phyloP scores from a whole-genome alignment of 2,329 filamentous ascomycete genomes.

The Botrytis medusae region DNA sequence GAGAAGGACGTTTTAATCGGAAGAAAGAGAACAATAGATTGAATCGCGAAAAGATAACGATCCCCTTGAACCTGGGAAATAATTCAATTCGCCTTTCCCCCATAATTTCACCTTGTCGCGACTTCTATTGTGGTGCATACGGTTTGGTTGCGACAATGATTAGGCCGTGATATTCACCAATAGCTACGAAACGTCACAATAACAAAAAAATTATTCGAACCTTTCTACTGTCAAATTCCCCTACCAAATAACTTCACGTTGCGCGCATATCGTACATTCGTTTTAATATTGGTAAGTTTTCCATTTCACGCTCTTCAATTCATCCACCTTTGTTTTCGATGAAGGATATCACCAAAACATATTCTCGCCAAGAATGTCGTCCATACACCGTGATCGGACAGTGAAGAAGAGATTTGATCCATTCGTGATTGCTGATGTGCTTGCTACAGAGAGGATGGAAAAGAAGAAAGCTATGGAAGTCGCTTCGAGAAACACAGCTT shows the following conservation, averaged over 20 bases:
- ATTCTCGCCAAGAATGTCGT: not conserved
- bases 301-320: not conserved
- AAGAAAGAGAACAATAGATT: not conserved
- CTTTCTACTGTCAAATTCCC: conserved; percentile 6
- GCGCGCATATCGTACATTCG: not conserved
- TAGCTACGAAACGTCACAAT: conserved; percentile 23
- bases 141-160: conserved; percentile 34
- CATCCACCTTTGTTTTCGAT: not conserved
- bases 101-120: conserved; percentile 12
- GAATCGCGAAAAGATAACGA: not conserved
- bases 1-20: not conserved
- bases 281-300: not conserved
- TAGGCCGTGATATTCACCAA: conserved; percentile 31
- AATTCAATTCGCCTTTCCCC: conserved; percentile 9
- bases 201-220: not conserved
- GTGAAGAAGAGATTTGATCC: not conserved
- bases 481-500: not conserved
- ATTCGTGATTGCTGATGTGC: conserved; percentile 5
- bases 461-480: conserved; percentile 16
- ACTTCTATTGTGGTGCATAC: conserved; percentile 21
- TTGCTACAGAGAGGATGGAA: conserved; percentile 8
- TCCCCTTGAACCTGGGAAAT: not conserved
- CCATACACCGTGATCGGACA: not conserved
- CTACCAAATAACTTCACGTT: not conserved
- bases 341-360: not conserved